Evolutionary conservation across 805 yeast species (phyloP).

Genomic region (Candida montana): DNA sequence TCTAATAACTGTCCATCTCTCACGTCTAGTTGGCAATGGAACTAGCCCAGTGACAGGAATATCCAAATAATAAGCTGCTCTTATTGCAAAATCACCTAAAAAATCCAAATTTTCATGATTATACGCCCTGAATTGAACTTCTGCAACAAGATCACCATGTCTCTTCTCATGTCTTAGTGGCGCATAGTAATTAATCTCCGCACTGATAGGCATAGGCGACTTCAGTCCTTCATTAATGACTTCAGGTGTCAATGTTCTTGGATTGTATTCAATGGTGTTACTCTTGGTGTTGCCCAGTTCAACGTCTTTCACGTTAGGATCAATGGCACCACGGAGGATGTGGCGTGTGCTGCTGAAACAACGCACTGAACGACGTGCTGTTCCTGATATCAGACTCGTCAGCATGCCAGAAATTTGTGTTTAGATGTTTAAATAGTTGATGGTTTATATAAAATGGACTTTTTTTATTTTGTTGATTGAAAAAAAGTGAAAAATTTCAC

Average conservation of each 20-base stretch:
- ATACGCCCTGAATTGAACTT: conserved; percentile 64
- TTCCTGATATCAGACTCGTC: conserved; percentile 4
- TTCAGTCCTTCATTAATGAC: conserved; percentile 29
- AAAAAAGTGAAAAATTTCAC: no score
- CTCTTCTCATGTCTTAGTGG: conserved; percentile 66
- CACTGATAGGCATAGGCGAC: conserved; percentile 77
- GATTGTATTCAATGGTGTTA: conserved; percentile 30
- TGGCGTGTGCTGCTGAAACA: conserved; percentile 8
- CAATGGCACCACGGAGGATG: conserved; percentile 11
- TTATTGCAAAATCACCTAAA: conserved; percentile 76
- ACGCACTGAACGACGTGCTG: conserved; percentile 5
- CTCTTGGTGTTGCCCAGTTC: conserved; percentile 7
- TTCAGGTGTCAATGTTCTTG: conserved; percentile 32
- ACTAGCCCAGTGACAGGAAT: conserved; percentile 77
- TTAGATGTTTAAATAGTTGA: background rate
- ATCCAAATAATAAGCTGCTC: conserved; percentile 87
- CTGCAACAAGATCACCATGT: conserved; percentile 77
- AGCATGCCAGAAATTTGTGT: background rate
- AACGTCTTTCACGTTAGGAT: conserved; percentile 4
- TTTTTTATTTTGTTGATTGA: no score
- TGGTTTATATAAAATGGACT: no score
- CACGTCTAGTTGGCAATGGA: conserved; percentile 63
- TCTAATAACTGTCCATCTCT: conserved; percentile 89
- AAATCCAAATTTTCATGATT: conserved; percentile 67
- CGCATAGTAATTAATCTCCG: conserved; percentile 73